Base-by-base conservation (phyloP, 306 rosid species). In the Ormosia semicastrata region DNA sequence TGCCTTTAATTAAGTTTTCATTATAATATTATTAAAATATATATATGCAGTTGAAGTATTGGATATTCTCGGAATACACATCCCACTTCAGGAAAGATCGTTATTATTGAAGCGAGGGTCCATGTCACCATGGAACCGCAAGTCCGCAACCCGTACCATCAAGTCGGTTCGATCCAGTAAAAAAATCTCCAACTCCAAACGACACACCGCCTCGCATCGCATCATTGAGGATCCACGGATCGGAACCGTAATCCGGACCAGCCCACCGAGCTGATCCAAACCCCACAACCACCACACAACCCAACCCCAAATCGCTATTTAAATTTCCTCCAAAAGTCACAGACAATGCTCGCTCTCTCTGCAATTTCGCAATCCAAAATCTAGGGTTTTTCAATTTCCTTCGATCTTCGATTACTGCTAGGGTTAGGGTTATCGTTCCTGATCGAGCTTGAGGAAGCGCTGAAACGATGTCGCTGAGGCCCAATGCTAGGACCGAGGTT, bases 381-480 rank as follows among this genome's bases (percentile, higher is more conserved):
- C 71, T 87, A 84, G 86, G 90, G 88, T 87, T 87, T 81, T 77
- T 78, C 70, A 44, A 39, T 7, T 75, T 71, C 59, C 15, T 66
- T 36, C 68, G 69, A 66, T 63, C 79, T 80, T 67, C 49, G 57
- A 82, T 60, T 75, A 3, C 47, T 7, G 37, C 30, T 63, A 14
- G 68, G 68, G 24, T 80, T 71, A 78, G 83, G 69, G 63, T 80
- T 75, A 12, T 36, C 2, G 53, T 77, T 81, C 76, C 44, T 2
- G 66, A 65, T 80, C 63, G 47, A 59, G 49, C 49, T 4, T 24
- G 24, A 24, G 24, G 24, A 24, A 24, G 24, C 24, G 24, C 24
- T 62, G 47, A n/a, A 11, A 85, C 82, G 71, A 94, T 94, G 98
- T 94, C 98, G 79, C 89, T 94, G 73, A 89, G 97, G 86, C 97